Base-by-base conservation (phyloP, 164 flowering plant genomes). In the Pachysandra terminalis region DNA sequence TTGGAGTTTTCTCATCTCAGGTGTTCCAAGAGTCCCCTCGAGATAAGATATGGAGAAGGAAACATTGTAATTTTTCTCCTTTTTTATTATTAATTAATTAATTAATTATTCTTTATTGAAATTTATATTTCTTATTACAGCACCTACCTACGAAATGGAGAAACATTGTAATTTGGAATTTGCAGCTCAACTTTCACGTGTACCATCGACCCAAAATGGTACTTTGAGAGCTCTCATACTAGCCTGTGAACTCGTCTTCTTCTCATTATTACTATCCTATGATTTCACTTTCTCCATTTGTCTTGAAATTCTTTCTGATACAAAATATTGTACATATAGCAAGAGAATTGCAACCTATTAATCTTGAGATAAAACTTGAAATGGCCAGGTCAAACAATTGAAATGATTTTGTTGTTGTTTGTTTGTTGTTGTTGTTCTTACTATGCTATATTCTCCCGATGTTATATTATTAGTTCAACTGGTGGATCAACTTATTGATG, bases 1-100 rank as follows among this genome's bases (percentile, higher is more conserved):
- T 95, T 74, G 97, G 99, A 82, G 88, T 87, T 73, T 95, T 95
- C 83, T 95, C 99, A 49, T 89, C 97, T 76, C 99, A 92, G 81
- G 90, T 95, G 59, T 90, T 95, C 77, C 97, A 92, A 78, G 96
- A 87, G 68, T 85, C 97, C 73, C 76, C 90, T 16, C 86, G 86
- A 67, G 92, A 86, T 25, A 88, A 84, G 75, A 81, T 83, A 56
- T 74, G 85, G 86, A 85, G 80, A 77, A 84, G 79, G 70, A 89
- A 82, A 74, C 82, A 83, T 53, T 86, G 99, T 95, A 86, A 41
- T 58, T 64, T 45, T 1, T 59, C 73, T 62, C 2, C 51, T 70
- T 51, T 52, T 37, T 58, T 67, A 27, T 56, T 35, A 59, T 58
- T 35, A 13, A 15, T 64, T 71, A 25, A 51, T 62, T 67, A 26